These are phyloP conservation scores for Grammothele lineata DNA, from an alignment of 768 basidiomycete species.

Conservation along the genomic window DNA sequence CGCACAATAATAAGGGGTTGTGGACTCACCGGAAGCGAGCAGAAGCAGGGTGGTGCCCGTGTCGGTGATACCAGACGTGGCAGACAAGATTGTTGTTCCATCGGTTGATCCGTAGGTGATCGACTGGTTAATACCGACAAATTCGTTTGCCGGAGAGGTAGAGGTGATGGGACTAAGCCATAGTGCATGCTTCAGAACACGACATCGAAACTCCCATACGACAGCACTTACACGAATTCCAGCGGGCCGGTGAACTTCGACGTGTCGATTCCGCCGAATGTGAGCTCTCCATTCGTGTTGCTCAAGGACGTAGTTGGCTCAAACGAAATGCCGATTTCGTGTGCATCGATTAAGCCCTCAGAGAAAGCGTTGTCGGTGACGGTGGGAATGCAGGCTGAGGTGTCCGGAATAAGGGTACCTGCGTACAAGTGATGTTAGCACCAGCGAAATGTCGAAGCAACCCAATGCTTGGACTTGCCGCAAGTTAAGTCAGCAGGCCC, in stretches of 20 bases:
- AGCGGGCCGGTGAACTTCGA: conserved; percentile 25
- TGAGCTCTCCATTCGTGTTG: conserved; percentile 27
- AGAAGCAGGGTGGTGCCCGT: conserved; percentile 17
- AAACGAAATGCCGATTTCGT: conserved; percentile 24
- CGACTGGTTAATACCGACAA: conserved; percentile 11
- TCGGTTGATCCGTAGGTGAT: not conserved
- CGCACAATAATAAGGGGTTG: no score
- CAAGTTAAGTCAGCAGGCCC: conserved; percentile 51
- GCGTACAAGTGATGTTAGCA: not conserved
- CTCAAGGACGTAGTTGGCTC: conserved; percentile 15
- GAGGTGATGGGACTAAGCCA: conserved; percentile 14
- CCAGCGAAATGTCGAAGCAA: no score
- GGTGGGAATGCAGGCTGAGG: conserved; percentile 12
- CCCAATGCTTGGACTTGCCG: not conserved
- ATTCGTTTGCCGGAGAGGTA: conserved; percentile 15
- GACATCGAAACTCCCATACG: not conserved
- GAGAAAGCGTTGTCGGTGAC: conserved; percentile 41
- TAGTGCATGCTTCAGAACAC: not conserved
- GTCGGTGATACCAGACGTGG: conserved; percentile 14
- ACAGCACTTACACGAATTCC: conserved; percentile 24
- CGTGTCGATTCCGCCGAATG: conserved; percentile 28
- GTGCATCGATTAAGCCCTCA: conserved; percentile 18
- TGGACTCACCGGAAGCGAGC: conserved; percentile 1
- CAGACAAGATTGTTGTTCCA: not conserved
- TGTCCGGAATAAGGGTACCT: conserved; percentile 25